These are phyloP conservation scores for Torulaspora pretoriensis DNA, from an alignment of 1,139 yeast genomes.

Conservation along the genomic window DNA sequence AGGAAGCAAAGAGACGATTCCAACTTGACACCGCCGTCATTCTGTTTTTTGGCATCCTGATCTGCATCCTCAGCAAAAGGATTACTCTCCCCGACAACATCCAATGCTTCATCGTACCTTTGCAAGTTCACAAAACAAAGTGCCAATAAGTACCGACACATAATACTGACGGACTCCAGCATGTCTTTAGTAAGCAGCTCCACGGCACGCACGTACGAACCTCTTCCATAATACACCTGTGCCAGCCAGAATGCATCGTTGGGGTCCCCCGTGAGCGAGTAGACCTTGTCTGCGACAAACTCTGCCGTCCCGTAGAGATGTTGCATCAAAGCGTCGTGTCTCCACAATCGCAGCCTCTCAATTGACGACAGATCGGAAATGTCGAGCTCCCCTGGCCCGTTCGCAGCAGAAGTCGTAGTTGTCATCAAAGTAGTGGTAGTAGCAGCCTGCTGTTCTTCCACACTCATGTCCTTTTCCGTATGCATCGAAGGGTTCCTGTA, in stretches of 20 bases:
- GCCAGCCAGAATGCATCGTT: conserved; percentile 97
- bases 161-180: conserved; percentile 48
- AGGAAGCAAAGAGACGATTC: conserved; percentile 86
- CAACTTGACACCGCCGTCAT: conserved; percentile 75
- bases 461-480: conserved; percentile 7
- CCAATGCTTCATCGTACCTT: conserved; percentile 85
- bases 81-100: conserved; percentile 76
- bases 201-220: conserved; percentile 76
- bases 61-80: conserved; percentile 48
- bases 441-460: conserved; percentile 11
- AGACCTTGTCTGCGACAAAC: conserved; percentile 85
- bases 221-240: conserved; percentile 69
- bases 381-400: conserved; percentile 24
- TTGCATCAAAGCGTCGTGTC: conserved; percentile 90
- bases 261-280: conserved; percentile 69
- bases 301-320: conserved; percentile 90
- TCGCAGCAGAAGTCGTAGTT: conserved; percentile 20
- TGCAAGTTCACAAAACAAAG: conserved; percentile 70
- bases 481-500: conserved; percentile 15
- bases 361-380: conserved; percentile 63
- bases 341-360: conserved; percentile 82
- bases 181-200: conserved; percentile 47
- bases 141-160: conserved; percentile 81
- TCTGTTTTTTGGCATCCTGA: conserved; percentile 18
- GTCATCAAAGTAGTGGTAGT: conserved; percentile 13